phyloP scores from a whole-genome alignment of 768 basidiomycete genomes.

The Lentinula sp. region DNA sequence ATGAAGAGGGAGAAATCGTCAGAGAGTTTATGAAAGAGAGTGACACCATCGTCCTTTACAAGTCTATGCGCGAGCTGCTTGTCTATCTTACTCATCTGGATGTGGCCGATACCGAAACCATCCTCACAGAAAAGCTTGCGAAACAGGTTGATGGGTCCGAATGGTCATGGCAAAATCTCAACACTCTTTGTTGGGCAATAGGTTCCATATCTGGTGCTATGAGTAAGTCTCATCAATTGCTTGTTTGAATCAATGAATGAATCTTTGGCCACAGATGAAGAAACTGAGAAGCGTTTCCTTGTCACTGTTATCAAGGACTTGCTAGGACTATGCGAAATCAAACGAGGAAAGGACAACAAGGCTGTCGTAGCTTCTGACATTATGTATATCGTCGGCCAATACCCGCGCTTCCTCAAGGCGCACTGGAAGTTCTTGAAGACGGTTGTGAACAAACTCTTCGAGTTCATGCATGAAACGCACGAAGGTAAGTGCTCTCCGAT shows the following conservation, averaged over 20 bases:
- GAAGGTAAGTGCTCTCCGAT: slow-evolving; percentile 53
- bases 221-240: slow-evolving; percentile 55
- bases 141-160: slow-evolving; percentile 97
- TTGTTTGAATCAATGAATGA: not conserved
- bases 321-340: slow-evolving; percentile 95
- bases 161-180: slow-evolving; percentile 99
- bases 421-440: slow-evolving; percentile 99
- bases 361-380: slow-evolving; percentile 95
- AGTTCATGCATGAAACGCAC: slow-evolving; percentile 99
- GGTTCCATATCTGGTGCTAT: slow-evolving; percentile 98
- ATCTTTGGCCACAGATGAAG: slow-evolving; percentile 63
- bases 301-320: slow-evolving; percentile 99
- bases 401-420: slow-evolving; percentile 97
- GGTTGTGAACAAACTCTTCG: slow-evolving; percentile 98
- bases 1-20: slow-evolving; percentile 99
- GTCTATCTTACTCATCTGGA: slow-evolving; percentile 98
- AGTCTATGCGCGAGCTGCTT: slow-evolving; percentile 95
- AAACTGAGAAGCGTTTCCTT: slow-evolving; percentile 97
- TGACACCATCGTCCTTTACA: slow-evolving; percentile 98
- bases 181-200: slow-evolving; percentile 99
- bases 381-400: slow-evolving; percentile 99
- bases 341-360: slow-evolving; percentile 99
- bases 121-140: slow-evolving; percentile 93
- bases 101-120: slow-evolving; percentile 92
- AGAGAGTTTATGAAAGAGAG: slow-evolving; percentile 98